phyloP scores from a whole-genome alignment of 306 rosid genomes.

The Prunus davidiana region DNA sequence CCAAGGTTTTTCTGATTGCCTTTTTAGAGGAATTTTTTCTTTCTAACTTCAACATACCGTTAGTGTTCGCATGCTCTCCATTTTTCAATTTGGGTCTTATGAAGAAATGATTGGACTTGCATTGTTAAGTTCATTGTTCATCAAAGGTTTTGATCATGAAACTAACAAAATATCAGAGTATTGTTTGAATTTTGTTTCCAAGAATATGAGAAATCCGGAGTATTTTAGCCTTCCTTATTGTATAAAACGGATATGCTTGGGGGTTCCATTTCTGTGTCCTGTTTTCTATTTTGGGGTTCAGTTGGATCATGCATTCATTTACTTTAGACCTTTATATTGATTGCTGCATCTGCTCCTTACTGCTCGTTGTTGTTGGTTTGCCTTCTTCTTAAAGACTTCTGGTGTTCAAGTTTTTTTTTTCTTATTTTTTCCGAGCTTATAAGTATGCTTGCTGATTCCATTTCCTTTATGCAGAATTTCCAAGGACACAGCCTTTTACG shows the following conservation, averaged over 20 bases:
- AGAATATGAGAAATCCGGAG: neutral
- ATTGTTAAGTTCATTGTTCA: neutral
- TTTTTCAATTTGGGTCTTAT: neutral
- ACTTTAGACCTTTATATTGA: neutral
- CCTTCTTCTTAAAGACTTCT: neutral
- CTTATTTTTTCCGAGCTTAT: neutral
- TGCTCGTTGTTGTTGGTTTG: neutral
- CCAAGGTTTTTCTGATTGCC: neutral
- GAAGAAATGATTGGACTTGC: neutral
- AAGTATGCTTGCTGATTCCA: constrained; percentile 16
- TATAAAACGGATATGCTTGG: neutral
- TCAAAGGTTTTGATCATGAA: neutral
- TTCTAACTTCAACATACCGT: neutral
- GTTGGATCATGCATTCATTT: neutral
- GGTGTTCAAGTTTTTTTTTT: neutral
- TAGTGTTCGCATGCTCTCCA: neutral
- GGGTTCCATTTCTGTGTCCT: neutral
- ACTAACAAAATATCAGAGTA: neutral
- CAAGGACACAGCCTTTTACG: constrained; percentile 80
- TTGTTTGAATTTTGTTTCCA: neutral
- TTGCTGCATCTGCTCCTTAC: constrained; percentile 2
- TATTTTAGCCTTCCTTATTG: neutral
- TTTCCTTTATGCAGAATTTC: constrained; percentile 51
- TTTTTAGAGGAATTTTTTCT: neutral
- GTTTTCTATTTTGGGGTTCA: neutral